Evolutionary conservation across 2,329 filamentous ascomycete species (phyloP).

Genomic region (Verticillium longisporum): DNA sequence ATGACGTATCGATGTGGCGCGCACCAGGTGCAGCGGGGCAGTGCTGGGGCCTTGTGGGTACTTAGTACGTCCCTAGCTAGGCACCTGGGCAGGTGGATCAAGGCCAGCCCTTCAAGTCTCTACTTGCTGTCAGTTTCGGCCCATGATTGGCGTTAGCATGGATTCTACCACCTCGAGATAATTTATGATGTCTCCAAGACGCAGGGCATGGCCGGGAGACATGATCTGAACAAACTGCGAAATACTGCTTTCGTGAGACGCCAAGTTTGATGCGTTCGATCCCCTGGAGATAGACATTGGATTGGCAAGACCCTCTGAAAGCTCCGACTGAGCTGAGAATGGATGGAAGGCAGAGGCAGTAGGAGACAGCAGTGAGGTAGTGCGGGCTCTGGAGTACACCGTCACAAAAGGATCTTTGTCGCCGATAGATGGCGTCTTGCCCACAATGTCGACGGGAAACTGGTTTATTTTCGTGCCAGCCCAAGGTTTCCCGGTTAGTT

Average conservation of each 20-base stretch:
- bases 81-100: too few relatives aligned
- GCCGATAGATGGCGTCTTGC: constrained; percentile 14
- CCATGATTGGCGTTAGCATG: not conserved
- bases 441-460: constrained; percentile 17
- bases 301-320: not conserved
- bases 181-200: constrained; percentile 29
- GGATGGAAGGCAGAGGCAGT: constrained; percentile 58
- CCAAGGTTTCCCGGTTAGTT: constrained; percentile 20
- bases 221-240: constrained; percentile 4
- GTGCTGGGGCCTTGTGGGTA: too few relatives aligned
- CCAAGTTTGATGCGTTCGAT: not conserved
- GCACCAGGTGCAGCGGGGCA: too few relatives aligned
- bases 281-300: not conserved
- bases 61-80: too few relatives aligned
- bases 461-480: constrained; percentile 21
- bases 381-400: constrained; percentile 20
- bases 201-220: constrained; percentile 4
- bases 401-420: constrained; percentile 52
- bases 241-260: not conserved
- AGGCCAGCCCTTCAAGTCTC: constrained; percentile 18
- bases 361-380: constrained; percentile 47
- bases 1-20: too few relatives aligned
- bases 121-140: not conserved
- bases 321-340: not conserved
- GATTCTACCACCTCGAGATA: constrained; percentile 35